Percentiles rank a stretch among this genome's conserved stretches.
Evolutionary conservation across 202 grass and related monocot species (phyloP).

Genomic region (Dendrocalamus latiflorus): DNA sequence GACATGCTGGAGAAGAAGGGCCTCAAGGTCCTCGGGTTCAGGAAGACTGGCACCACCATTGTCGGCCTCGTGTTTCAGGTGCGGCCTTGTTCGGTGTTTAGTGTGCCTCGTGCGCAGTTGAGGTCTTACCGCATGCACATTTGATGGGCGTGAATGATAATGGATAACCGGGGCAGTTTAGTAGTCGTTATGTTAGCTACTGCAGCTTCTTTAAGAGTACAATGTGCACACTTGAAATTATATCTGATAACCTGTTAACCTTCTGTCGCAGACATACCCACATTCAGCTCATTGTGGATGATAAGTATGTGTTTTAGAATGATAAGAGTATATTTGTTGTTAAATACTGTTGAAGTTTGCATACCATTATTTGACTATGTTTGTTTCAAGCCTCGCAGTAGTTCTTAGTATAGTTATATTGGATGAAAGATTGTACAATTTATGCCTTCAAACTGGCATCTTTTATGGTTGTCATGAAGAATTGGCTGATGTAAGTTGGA

Average conservation of each 20-base stretch:
- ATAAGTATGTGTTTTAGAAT: not conserved
- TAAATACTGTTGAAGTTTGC: not conserved
- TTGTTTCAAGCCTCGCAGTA: not conserved
- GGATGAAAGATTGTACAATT: not conserved
- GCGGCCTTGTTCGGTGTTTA: not conserved
- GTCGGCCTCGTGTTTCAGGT: slow-evolving; percentile 91
- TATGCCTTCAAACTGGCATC: not conserved
- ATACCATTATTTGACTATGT: not conserved
- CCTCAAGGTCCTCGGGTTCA: slow-evolving; percentile 53
- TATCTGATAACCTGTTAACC: not conserved
- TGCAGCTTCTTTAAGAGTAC: not conserved
- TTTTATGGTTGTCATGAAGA: not conserved
- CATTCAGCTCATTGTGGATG: not conserved
- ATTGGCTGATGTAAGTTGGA: not conserved
- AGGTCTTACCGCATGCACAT: not conserved
- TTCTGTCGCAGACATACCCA: not conserved
- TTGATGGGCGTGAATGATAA: not conserved
- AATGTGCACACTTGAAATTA: not conserved
- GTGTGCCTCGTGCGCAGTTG: not conserved
- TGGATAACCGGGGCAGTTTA: not conserved
- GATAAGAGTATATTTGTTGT: not conserved
- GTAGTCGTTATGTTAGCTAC: not conserved
- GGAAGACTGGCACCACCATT: slow-evolving; percentile 94
- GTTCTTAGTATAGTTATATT: not conserved
- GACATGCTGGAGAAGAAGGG: slow-evolving; percentile 65